Evolutionary conservation across 2,329 filamentous ascomycete species (phyloP), one percentile per base, ranked within the genome.

Genomic region (Cercospora sesami): DNA sequence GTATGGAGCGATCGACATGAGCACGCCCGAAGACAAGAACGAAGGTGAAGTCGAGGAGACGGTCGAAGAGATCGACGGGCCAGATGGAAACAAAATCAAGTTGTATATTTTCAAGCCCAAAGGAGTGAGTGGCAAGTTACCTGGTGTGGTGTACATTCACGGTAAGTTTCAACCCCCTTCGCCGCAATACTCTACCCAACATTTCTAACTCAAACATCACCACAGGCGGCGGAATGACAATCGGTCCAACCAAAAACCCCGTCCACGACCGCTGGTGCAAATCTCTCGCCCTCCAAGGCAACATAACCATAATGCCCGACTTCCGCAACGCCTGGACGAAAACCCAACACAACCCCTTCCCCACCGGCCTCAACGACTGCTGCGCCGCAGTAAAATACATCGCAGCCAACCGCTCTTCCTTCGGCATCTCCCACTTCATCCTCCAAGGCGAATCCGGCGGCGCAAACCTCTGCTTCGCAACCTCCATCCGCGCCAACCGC

Each of bases 291-390:
- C 48, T 69, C 1, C 57, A 69, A 36, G 74, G 74, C n/a, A 45
- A 72, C 7, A 57, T 76, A 8, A 69, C 63, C 5, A 72, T 78
- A 21, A 68, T 69, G 30, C 68, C 75, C 61, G 75, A 78, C 67
- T 78, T 76, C 70, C 76, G 77, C 67, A 78, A 78, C 61, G 76
- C 76, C 42, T 76, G 69, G 58, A 75, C 65, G 65, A 74, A 68
- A 14, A 28, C 67, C 9, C 62, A 70, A 10, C 68, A 73, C 66
- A 71, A 73, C 61, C 74, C 72, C 5, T 78, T 76, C 64, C 76
- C 76, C 1, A 65, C 69, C 9, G 76, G 75, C 1, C 66, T 77
- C n/a, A 76, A 77, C 63, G 76, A 78, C 67, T 76, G 75, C 62
- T 72, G 69, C 1, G 63, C 75, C 3, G 77, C 72, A 2, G 66